Conservation (phyloP, 805 yeast species). For the Lachancea fermentati region DNA sequence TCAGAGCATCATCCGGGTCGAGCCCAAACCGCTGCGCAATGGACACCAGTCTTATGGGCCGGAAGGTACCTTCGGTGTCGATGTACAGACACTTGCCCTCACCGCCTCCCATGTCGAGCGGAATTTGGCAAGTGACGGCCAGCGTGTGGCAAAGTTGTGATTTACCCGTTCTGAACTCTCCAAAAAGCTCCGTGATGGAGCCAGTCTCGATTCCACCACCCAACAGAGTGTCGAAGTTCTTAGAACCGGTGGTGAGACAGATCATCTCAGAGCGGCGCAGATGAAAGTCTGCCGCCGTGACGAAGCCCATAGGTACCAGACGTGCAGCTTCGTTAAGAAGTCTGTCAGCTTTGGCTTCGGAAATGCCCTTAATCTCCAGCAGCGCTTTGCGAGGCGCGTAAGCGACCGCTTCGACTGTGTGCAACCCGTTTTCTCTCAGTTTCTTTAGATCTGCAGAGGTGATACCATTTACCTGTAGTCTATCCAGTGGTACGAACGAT, state of each 20-base stretch:
- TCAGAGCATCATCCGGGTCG: slow-evolving; percentile 89
- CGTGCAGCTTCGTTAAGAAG: slow-evolving; percentile 77
- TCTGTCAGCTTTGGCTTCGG: slow-evolving; percentile 91
- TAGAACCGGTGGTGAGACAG: slow-evolving; percentile 92
- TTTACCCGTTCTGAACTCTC: slow-evolving; percentile 97
- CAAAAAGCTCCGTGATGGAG: slow-evolving; percentile 91
- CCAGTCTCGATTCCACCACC: slow-evolving; percentile 99
- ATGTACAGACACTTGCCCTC: slow-evolving; percentile 96
- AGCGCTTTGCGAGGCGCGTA: slow-evolving; percentile 83
- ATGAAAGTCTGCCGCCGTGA: slow-evolving; percentile 94
- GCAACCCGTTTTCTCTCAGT: slow-evolving; percentile 74
- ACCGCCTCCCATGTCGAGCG: slow-evolving; percentile 96
- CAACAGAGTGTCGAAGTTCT: slow-evolving; percentile 81
- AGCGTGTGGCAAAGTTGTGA: slow-evolving; percentile 95
- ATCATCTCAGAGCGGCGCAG: slow-evolving; percentile 84
- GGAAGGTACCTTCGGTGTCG: slow-evolving; percentile 95
- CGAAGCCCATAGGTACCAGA: slow-evolving; percentile 91
- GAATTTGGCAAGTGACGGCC: slow-evolving; percentile 94
- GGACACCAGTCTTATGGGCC: slow-evolving; percentile 84
- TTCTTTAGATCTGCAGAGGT: slow-evolving; percentile 71
- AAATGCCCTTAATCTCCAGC: slow-evolving; percentile 78
- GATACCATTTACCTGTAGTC: slow-evolving; percentile 73
- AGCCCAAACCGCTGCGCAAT: slow-evolving; percentile 89
- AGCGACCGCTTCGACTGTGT: slow-evolving; percentile 90
- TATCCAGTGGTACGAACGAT: slow-evolving; percentile 32